phyloP scores from a whole-genome alignment of 176 grass and related monocot genomes.

The Cenchrus americanus region DNA sequence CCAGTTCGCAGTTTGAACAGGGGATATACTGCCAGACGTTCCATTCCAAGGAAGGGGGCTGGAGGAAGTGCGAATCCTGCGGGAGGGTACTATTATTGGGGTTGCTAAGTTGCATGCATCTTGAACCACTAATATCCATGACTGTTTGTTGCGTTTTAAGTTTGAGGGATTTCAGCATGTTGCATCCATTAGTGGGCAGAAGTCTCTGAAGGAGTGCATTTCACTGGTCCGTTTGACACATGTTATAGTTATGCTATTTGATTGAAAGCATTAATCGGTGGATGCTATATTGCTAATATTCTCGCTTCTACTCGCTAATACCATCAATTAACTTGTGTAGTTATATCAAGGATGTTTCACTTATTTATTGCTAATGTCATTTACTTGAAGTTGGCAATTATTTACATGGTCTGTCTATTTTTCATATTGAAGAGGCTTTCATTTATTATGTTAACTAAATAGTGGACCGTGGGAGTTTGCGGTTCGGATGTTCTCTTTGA shows the following conservation, averaged over 20 bases:
- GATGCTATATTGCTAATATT: slow-evolving; percentile 28
- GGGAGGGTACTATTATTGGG: slow-evolving; percentile 69
- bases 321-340: slow-evolving; percentile 25
- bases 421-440: not conserved
- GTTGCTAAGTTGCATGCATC: not conserved
- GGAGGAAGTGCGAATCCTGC: slow-evolving; percentile 93
- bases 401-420: not conserved
- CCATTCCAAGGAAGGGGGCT: slow-evolving; percentile 83
- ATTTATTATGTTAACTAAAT: no score
- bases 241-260: slow-evolving; percentile 33
- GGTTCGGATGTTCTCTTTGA: no score
- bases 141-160: not conserved
- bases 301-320: slow-evolving; percentile 20
- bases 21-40: slow-evolving; percentile 94
- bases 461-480: no score
- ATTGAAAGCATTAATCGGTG: slow-evolving; percentile 39
- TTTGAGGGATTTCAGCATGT: slow-evolving; percentile 8
- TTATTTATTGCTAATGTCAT: slow-evolving; percentile 8
- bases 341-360: slow-evolving; percentile 14
- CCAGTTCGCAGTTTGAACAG: slow-evolving; percentile 71
- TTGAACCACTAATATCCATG: not conserved
- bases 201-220: not conserved
- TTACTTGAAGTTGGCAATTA: slow-evolving; percentile 5
- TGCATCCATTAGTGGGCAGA: slow-evolving; percentile 16
- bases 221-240: slow-evolving; percentile 3